Conservation (phyloP, 2,329 filamentous ascomycete species). For the Acrodontium crateriforme region DNA sequence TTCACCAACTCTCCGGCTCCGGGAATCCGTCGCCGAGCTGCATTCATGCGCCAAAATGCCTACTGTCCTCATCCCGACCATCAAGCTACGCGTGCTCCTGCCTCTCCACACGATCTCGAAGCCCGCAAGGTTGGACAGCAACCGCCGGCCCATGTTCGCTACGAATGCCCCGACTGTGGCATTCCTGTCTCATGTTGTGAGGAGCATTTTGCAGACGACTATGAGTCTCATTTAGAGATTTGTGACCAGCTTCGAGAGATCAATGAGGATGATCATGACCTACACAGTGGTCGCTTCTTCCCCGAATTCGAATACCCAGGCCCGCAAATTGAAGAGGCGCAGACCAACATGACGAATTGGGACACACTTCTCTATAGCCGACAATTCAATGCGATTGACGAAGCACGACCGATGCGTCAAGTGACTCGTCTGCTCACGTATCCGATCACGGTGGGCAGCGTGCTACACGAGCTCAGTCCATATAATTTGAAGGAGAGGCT, state of each 20-base stretch:
- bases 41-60: conserved; percentile 84
- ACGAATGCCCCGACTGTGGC: conserved; percentile 93
- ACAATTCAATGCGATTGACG: conserved; percentile 81
- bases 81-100: conserved; percentile 55
- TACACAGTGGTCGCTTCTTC: conserved; percentile 81
- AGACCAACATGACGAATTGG: conserved; percentile 98
- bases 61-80: conserved; percentile 88
- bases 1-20: conserved; percentile 81
- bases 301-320: conserved; percentile 87
- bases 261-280: conserved; percentile 95
- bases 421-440: conserved; percentile 89
- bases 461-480: conserved; percentile 87
- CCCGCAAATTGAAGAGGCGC: conserved; percentile 76
- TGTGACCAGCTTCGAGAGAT: conserved; percentile 85
- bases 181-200: conserved; percentile 88
- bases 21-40: conserved; percentile 73
- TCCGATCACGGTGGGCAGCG: conserved; percentile 77
- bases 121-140: conserved; percentile 44
- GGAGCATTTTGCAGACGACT: conserved; percentile 91
- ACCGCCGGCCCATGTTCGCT: conserved; percentile 70
- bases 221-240: conserved; percentile 80
- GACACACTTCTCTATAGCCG: conserved; percentile 91
- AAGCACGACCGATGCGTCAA: conserved; percentile 81
- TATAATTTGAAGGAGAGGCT: conserved; percentile 72
- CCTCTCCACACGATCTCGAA: conserved; percentile 50